Percentiles rank a stretch among this genome's conserved stretches.
phyloP scores from a whole-genome alignment of 75 land plant species.

The Ceratopteris richardii region DNA sequence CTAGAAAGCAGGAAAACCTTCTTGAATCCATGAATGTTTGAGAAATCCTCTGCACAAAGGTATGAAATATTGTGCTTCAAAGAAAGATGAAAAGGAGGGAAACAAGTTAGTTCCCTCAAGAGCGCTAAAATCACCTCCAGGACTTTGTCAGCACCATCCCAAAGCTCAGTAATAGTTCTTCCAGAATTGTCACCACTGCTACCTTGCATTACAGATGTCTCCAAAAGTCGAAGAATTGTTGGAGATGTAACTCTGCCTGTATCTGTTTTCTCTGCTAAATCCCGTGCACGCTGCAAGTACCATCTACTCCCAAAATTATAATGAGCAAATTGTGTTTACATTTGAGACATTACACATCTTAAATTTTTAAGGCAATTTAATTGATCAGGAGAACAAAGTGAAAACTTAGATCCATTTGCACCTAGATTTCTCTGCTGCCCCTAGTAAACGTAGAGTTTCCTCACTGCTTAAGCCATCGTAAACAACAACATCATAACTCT shows the following conservation, averaged over 20 bases:
- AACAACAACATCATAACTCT: conserved; percentile 55
- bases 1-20: conserved; percentile 64
- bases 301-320: conserved; percentile 30
- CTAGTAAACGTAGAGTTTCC: conserved; percentile 66
- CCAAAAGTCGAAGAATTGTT: conserved; percentile 59
- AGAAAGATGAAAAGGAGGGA: conserved; percentile 2
- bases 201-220: conserved; percentile 41
- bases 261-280: conserved; percentile 85
- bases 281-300: conserved; percentile 71
- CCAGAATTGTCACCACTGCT: conserved; percentile 24
- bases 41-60: conserved; percentile 45
- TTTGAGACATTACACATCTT: too few species aligned
- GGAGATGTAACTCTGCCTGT: conserved; percentile 77
- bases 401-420: conserved; percentile 6
- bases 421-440: conserved; percentile 67
- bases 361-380: too few species aligned
- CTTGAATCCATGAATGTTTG: conserved; percentile 44
- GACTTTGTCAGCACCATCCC: conserved; percentile 47
- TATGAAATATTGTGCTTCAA: conserved; percentile 3
- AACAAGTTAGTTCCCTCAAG: background rate
- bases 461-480: conserved; percentile 82
- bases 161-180: conserved; percentile 55
- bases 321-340: background rate
- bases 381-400: too few species aligned
- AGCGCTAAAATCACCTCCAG: conserved; percentile 35